Conservation (phyloP, 768 basidiomycete genomes). For the Suillus bovinus region DNA sequence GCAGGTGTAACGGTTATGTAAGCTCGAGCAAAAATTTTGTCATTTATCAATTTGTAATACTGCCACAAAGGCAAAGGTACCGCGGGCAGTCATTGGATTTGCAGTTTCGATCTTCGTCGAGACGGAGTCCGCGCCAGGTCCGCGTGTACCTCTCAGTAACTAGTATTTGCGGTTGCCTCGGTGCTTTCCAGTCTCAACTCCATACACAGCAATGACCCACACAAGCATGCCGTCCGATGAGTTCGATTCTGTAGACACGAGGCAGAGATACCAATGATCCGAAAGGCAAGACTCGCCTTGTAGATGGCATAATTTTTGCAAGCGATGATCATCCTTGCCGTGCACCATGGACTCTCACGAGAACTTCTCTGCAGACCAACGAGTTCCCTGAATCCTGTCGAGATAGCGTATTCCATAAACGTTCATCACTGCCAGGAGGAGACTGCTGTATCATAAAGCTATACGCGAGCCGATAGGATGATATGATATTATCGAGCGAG, state of each 20-base stretch:
- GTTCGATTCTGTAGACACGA: background rate
- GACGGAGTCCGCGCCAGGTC: background rate
- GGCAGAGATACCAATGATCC: background rate
- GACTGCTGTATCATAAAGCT: background rate
- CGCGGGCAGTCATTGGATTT: background rate
- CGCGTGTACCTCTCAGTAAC: background rate
- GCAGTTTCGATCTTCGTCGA: background rate
- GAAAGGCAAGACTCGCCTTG: background rate
- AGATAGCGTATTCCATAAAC: background rate
- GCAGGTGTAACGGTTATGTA: background rate
- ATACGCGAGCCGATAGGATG: background rate
- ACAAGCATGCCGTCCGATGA: background rate
- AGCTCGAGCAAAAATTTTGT: background rate
- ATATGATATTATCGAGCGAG: background rate
- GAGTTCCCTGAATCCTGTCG: background rate
- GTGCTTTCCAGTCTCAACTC: background rate
- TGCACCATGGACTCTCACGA: background rate
- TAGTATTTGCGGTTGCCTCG: background rate
- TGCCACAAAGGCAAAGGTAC: conserved; percentile 1
- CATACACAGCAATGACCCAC: background rate
- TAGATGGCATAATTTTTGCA: background rate
- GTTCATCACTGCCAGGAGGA: background rate
- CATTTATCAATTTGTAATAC: background rate
- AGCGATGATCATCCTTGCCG: background rate
- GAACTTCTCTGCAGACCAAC: background rate